Percentiles rank a stretch among this genome's conserved stretches.
phyloP scores from a whole-genome alignment of 805 yeast genomes.

The Wickerhamomyces chaumierensis region DNA sequence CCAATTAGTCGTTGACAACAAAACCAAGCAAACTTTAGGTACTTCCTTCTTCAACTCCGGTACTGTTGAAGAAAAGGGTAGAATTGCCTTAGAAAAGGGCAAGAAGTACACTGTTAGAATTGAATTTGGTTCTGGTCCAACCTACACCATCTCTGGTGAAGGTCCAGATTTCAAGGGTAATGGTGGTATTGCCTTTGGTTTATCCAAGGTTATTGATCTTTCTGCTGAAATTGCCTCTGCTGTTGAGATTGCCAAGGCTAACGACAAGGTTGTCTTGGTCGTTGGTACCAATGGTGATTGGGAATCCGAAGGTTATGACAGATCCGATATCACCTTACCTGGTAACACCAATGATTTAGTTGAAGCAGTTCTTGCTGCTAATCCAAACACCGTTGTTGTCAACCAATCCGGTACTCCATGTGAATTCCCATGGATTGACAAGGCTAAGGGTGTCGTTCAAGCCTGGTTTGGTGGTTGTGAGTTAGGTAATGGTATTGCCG shows the following conservation, averaged over 20 bases:
- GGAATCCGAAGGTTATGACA: slow-evolving; percentile 53
- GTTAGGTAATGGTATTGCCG: slow-evolving; percentile 49
- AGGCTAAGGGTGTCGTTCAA: slow-evolving; percentile 35
- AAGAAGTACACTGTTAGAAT: slow-evolving; percentile 32
- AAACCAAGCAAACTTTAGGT: slow-evolving; percentile 38
- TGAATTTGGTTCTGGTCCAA: slow-evolving; percentile 40
- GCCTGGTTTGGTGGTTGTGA: slow-evolving; percentile 55
- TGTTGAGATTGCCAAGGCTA: slow-evolving; percentile 34
- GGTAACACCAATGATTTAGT: slow-evolving; percentile 36
- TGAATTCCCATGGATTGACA: slow-evolving; percentile 39
- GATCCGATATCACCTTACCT: slow-evolving; percentile 41
- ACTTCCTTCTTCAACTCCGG: slow-evolving; percentile 42
- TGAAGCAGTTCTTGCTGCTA: slow-evolving; percentile 33
- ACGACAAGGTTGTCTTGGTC: slow-evolving; percentile 40
- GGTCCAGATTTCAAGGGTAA: slow-evolving; percentile 21
- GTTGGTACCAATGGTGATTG: slow-evolving; percentile 45
- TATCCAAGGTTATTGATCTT: slow-evolving; percentile 18
- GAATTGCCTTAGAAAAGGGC: slow-evolving; percentile 30
- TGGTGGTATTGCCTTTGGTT: slow-evolving; percentile 26
- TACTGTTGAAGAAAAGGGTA: slow-evolving; percentile 36
- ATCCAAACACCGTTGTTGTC: slow-evolving; percentile 41
- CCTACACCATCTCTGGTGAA: slow-evolving; percentile 16
- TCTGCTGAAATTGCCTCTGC: slow-evolving; percentile 29
- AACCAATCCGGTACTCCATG: slow-evolving; percentile 57
- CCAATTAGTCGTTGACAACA: slow-evolving; percentile 43